Base-by-base conservation (phyloP, 345 rosid species). In the Salix dunnii region DNA sequence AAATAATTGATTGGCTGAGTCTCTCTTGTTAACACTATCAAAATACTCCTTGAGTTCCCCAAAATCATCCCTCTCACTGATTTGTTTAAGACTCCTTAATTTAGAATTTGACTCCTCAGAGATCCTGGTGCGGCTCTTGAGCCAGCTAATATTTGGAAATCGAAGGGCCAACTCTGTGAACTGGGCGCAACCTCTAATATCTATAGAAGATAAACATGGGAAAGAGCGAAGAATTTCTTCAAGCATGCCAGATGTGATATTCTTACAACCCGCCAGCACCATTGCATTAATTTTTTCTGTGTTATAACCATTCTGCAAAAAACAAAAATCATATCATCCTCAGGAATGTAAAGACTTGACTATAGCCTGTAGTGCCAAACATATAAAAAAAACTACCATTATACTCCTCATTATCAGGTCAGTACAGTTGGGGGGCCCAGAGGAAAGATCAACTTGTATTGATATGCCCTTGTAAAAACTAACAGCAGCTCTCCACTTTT, bases 31-130 rank as follows among this genome's bases (percentile, higher is more conserved):
- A 68, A 92, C 98, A 79, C 98, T 93, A 73, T 92, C 97, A 74
- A 96, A 94, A 83, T 96, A 96, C 84, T 94, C 94, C 85, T 89
- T 96, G 85, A 96, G 86, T 77, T 90, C 93, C 81, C 98, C 90
- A 88, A 89, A 92, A 74, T 96, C 99, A 83, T 93, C 98, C 76
- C 79, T 85, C 75, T 87, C 91, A 53, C 87, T 85, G 51, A 84
- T 85, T 79, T 89, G 93, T 78, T 91, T 92, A 82, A 92, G 86
- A 82, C 87, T 88, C 87, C 86, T 88, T 77, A 86, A 66, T 83
- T 88, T 90, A 74, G 89, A 82, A 84, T 76, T 85, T 55, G 82
- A 74, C 38, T 89, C 97, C 67, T 85, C 90, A 27, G 66, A 83
- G 51, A 66, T 80, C 76, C 76, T 84, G 53, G 68, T 17, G 68